Evolutionary conservation across 2,329 filamentous ascomycete species (phyloP).

Genomic region (Blastomyces parvus): DNA sequence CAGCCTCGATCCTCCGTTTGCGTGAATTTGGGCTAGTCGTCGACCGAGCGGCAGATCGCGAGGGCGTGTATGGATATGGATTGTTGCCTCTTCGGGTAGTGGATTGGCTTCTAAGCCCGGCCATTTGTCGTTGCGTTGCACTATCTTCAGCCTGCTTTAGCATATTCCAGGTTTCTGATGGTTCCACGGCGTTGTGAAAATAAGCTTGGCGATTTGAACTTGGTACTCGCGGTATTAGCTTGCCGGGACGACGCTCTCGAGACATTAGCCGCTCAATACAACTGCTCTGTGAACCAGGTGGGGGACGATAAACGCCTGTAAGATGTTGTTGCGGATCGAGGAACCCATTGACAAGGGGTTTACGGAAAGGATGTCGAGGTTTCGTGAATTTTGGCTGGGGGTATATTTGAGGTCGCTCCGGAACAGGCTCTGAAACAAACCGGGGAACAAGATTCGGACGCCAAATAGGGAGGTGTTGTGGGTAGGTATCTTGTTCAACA

Average conservation of each 20-base stretch:
- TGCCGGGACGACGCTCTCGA: not conserved
- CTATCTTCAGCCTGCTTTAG: not conserved
- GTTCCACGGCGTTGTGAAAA: not conserved
- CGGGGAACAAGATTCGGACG: not conserved
- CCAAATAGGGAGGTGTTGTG: not conserved
- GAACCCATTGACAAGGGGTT: not conserved
- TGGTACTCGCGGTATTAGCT: not conserved
- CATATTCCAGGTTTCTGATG: not conserved
- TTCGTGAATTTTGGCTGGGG: not conserved
- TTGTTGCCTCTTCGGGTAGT: not conserved
- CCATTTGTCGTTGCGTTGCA: not conserved
- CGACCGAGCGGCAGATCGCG: not conserved
- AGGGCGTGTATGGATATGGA: not conserved
- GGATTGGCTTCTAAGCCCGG: not conserved
- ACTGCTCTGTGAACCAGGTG: not conserved
- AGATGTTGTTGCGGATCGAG: not conserved
- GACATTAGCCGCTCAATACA: not conserved
- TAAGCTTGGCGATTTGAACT: not conserved
- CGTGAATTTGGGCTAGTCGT: not conserved
- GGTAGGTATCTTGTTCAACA: not conserved
- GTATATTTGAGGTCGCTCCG: not conserved
- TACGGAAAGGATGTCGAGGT: not conserved
- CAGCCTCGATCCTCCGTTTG: slow-evolving; percentile 1
- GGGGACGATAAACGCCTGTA: not conserved
- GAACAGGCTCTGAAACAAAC: no score